These are phyloP conservation scores for Annona cherimola DNA, from an alignment of 164 flowering plant species.

Conservation along the genomic window DNA sequence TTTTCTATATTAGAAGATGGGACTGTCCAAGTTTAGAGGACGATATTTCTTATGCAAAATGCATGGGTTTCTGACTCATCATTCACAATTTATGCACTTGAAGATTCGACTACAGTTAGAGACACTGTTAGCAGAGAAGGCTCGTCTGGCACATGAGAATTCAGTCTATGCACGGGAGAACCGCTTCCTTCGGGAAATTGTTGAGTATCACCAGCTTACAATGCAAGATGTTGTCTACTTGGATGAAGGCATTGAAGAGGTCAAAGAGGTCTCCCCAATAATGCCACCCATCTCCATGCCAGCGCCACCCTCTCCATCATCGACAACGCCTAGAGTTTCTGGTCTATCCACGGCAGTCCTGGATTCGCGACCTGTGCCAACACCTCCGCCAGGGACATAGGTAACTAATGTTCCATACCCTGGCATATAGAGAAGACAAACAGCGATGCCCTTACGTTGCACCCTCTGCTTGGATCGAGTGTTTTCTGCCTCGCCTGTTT, in stretches of 20 bases:
- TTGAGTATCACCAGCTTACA: conserved; percentile 90
- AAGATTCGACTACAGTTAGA: conserved; percentile 96
- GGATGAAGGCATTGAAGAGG: conserved; percentile 87
- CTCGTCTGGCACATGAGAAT: conserved; percentile 86
- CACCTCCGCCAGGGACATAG: background rate
- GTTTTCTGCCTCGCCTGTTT: background rate
- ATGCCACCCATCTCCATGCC: conserved; percentile 7
- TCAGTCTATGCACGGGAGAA: conserved; percentile 82
- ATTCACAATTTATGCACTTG: background rate
- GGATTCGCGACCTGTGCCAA: background rate
- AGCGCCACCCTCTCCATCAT: background rate
- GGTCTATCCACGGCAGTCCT: background rate
- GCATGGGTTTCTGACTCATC: background rate
- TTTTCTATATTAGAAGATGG: too few relatives aligned
- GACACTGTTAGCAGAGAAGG: conserved; percentile 88
- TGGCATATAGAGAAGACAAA: background rate
- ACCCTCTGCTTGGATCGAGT: background rate
- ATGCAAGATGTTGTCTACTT: conserved; percentile 93
- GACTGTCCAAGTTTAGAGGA: too few relatives aligned
- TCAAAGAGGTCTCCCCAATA: conserved; percentile 58
- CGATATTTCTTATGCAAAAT: background rate
- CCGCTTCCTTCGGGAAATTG: conserved; percentile 86
- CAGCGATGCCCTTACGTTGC: background rate
- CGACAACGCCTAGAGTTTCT: background rate
- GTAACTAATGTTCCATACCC: background rate